Base-by-base conservation (phyloP, 1,139 yeast genomes). In the Zygoascus meyerae region DNA sequence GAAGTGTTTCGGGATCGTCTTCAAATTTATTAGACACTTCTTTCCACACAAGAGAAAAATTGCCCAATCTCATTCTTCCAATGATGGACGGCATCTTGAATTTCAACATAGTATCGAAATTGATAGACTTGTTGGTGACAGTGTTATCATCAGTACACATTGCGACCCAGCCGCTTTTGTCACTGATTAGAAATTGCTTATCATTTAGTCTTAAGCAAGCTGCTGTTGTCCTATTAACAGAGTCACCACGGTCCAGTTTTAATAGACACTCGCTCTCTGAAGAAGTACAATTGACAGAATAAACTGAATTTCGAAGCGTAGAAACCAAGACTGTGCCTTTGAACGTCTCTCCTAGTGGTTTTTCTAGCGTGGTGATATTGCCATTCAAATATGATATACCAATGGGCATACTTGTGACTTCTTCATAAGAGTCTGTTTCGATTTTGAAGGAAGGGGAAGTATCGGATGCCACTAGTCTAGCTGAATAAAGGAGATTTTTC, bases 161-260 rank as follows among this genome's bases (percentile, higher is more conserved):
- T 34, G 32, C 45, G 41, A 43, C 18, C 52, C 53, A 15, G 47
- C 49, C 46, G 21, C 47, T 48, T 40, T 51, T 54, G 33, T 52
- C 55, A 8, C 55, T 46, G 16, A 51, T 49, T 6, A 55, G 21
- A 8, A 48, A 40, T 14, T 52, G 40, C 12, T 40, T 40, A 8
- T 45, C 50, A 17, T 41, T 40, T 12, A 49, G 28, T n/a, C 44
- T 32, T 18, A 41, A 33, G 41, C 55, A 52, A 11, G 47, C 41
- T 2, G 45, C 45, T 1, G 50, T 34, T 2, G 48, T 42, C 15
- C 55, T 47, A 11, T 48, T 34, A 21, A 45, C 45, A 6, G 46
- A 26, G 28, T 52, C 59, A 4, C 48, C 49, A 34, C 48, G 44
- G 6, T 36, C 15, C 10, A 41, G n/a, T 8, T 18, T 37, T 9